Base-by-base conservation (phyloP, 2,329 filamentous ascomycete species). In the Fusarium transvaalense region DNA sequence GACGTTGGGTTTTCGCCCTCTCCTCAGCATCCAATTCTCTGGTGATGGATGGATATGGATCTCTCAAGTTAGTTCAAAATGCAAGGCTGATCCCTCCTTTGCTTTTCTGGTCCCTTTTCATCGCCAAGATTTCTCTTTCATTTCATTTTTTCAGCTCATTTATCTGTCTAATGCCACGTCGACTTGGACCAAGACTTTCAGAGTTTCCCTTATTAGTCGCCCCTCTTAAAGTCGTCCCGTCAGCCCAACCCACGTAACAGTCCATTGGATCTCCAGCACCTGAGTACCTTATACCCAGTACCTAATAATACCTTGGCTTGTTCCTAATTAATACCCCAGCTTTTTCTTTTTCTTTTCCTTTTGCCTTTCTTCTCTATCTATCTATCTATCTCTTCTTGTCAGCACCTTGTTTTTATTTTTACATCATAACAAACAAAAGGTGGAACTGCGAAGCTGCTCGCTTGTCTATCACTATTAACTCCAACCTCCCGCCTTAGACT, bases 1-100 rank as follows among this genome's bases (percentile, higher is more conserved):
- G 72, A 74, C 72, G 72, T 73, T 74, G 56, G 61, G 54, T 66
- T 61, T 72, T 73, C 54, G 66, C 71, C 69, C 47, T 70, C 46
- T 27, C 29, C 10, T 29, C 10, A 43, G 41, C 41, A n/a, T n/a
- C n/a, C n/a, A 43, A 43, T 43, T 25, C 14, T 32, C 29, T 46
- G 19, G 43, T 8, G 14, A 31, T 15, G 29, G 8, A 32, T 46
- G 19, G 43, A 13, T n/a, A 31, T 15, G 29, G 8, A 32, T 32
- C 32, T 35, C 17, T 27, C n/a, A n/a, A 59, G 45, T 25, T 25
- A 25, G 23, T 29, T 51, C 38, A 31, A 23, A 39, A 53, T 56
- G 41, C 56, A 61, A 51, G 60, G 60, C 51, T 60, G 39, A 54
- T 60, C 50, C 52, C 29, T 15, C 38, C 42, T 43, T 25, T 53